A percentile compares a stretch with the other conserved stretches of the same genome.
Conservation (phyloP, 2,329 filamentous ascomycete species). For the Penicillium expansum region DNA sequence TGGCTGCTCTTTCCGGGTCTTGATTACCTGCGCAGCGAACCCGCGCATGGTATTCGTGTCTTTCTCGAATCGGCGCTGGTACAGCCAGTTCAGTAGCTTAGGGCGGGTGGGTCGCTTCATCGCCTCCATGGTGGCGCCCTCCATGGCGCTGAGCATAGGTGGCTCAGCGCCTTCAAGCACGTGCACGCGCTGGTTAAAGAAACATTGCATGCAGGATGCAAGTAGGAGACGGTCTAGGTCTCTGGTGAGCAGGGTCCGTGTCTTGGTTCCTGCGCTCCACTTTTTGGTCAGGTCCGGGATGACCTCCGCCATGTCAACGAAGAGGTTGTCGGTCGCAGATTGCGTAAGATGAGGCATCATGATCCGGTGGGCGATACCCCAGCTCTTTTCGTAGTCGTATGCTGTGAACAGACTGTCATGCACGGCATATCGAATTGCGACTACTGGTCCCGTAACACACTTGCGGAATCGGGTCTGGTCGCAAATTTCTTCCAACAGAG, state of each 20-base stretch:
- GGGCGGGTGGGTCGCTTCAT: conserved; percentile 55
- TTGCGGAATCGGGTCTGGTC: conserved; percentile 62
- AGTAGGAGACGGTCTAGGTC: conserved; percentile 55
- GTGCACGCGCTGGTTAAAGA: conserved; percentile 52
- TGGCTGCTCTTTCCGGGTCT: conserved; percentile 53
- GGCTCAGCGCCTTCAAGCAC: conserved; percentile 46
- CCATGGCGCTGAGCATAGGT: conserved; percentile 54
- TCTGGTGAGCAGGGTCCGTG: conserved; percentile 43
- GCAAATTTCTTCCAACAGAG: conserved; percentile 62
- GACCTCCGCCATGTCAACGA: conserved; percentile 48
- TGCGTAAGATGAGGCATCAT: conserved; percentile 47
- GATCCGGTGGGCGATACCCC: conserved; percentile 60
- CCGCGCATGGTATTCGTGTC: conserved; percentile 53
- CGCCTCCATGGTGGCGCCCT: conserved; percentile 54
- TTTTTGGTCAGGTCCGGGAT: conserved; percentile 49
- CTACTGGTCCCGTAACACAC: conserved; percentile 52
- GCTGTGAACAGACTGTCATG: conserved; percentile 68
- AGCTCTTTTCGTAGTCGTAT: conserved; percentile 49
- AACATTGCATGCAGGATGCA: conserved; percentile 48
- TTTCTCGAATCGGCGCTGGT: conserved; percentile 53
- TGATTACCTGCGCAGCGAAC: conserved; percentile 55
- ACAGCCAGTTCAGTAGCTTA: conserved; percentile 52
- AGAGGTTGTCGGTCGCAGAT: conserved; percentile 38
- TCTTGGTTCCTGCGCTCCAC: conserved; percentile 44
- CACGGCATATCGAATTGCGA: conserved; percentile 59